phyloP scores from a whole-genome alignment of 2,329 filamentous ascomycete genomes.

The Aureobasidium sp. region DNA sequence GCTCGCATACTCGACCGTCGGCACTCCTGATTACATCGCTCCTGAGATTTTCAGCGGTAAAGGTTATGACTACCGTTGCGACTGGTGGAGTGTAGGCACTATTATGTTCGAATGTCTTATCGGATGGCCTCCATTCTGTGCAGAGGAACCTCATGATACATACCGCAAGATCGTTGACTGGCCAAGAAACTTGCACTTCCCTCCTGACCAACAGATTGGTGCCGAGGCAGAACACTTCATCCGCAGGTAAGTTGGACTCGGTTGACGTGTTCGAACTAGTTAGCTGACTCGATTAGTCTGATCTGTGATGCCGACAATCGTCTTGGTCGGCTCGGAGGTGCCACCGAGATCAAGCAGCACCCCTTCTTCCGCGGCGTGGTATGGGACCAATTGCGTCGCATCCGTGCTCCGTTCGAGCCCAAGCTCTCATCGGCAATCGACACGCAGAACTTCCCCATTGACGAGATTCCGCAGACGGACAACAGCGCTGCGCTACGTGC shows the following conservation, averaged over 20 bases:
- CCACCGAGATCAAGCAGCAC: constrained; percentile 87
- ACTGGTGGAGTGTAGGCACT: constrained; percentile 98
- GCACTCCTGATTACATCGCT: constrained; percentile 96
- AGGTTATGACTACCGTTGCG: constrained; percentile 92
- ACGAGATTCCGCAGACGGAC: constrained; percentile 96
- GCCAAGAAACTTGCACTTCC: constrained; percentile 92
- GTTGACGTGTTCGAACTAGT: neutral
- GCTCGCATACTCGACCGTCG: constrained; percentile 97
- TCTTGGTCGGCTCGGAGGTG: constrained; percentile 71
- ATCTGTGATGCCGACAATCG: constrained; percentile 92
- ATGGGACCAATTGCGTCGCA: constrained; percentile 85
- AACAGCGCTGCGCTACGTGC: constrained; percentile 80
- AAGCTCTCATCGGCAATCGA: constrained; percentile 89
- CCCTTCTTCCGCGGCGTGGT: constrained; percentile 95
- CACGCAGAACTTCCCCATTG: constrained; percentile 96
- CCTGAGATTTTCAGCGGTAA: constrained; percentile 97
- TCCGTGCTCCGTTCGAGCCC: constrained; percentile 93
- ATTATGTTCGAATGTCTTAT: constrained; percentile 99
- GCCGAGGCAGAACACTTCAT: constrained; percentile 88
- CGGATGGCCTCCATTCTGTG: constrained; percentile 98
- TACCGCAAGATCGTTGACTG: constrained; percentile 99
- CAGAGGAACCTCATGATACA: constrained; percentile 93
- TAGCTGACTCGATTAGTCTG: constrained; percentile 48
- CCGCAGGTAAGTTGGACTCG: constrained; percentile 56
- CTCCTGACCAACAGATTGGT: constrained; percentile 84